A percentile compares a stretch with the other conserved stretches of the same genome.
Conservation (phyloP, 2,329 filamentous ascomycete genomes). For the Aurifilum marmelostoma region DNA sequence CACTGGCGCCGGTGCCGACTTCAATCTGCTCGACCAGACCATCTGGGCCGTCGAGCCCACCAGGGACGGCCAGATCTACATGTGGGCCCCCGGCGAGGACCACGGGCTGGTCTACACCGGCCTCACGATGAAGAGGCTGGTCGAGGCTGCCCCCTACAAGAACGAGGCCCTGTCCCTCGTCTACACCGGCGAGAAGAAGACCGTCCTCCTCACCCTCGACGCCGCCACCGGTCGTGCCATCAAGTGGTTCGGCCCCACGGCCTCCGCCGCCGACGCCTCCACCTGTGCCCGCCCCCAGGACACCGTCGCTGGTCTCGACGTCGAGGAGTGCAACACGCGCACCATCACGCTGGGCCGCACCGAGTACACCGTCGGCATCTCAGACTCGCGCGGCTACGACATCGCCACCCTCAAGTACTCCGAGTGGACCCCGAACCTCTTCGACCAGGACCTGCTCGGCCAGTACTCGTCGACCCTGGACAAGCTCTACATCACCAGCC, state of each 20-base stretch:
- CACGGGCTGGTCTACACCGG: constrained; percentile 67
- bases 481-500: constrained; percentile 84
- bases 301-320: constrained; percentile 66
- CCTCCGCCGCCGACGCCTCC: constrained; percentile 67
- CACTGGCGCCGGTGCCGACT: constrained; percentile 56
- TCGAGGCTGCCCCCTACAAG: constrained; percentile 81
- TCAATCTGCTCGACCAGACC: constrained; percentile 76
- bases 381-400: constrained; percentile 71
- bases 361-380: constrained; percentile 88
- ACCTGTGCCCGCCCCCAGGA: constrained; percentile 75
- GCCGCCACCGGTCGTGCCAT: constrained; percentile 81
- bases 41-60: constrained; percentile 95
- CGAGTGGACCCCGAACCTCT: constrained; percentile 93
- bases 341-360: constrained; percentile 83
- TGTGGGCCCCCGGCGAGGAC: constrained; percentile 73
- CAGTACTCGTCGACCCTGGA: constrained; percentile 84
- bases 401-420: constrained; percentile 91
- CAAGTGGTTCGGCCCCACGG: constrained; percentile 80
- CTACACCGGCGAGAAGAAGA: constrained; percentile 91
- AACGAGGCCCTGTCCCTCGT: constrained; percentile 77
- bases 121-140: constrained; percentile 81
- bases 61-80: constrained; percentile 82
- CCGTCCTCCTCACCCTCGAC: constrained; percentile 85
- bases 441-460: constrained; percentile 81
- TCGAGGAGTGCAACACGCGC: constrained; percentile 79